A percentile compares a stretch with the other conserved stretches of the same genome.
Conservation (phyloP, 768 basidiomycete genomes). For the Trametes coccinea region DNA sequence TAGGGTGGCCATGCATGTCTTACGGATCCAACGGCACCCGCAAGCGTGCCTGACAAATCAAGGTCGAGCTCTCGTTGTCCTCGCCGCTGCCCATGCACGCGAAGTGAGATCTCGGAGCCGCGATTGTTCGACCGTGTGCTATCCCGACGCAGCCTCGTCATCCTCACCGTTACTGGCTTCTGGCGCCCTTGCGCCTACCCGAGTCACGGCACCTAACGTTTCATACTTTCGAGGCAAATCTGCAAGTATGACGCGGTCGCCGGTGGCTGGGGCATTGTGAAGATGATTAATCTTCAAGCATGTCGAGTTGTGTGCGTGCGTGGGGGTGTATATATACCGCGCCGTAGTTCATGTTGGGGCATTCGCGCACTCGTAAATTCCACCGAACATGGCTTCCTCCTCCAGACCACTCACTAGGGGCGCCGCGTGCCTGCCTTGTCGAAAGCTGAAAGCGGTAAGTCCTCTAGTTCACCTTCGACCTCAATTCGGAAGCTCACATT, state of each 20-base stretch:
- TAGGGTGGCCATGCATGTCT: not conserved
- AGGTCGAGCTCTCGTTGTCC: not conserved
- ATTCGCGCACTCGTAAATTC: not conserved
- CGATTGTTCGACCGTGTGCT: not conserved
- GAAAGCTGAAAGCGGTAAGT: conserved; percentile 28
- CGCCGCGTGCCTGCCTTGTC: conserved; percentile 28
- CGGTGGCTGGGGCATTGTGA: not conserved
- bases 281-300: conserved; percentile 8
- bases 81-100: not conserved
- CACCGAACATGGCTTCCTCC: conserved; percentile 1
- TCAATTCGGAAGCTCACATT: not conserved
- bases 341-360: not conserved
- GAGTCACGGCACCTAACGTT: conserved; percentile 1
- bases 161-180: not conserved
- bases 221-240: not conserved
- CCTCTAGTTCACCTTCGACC: too few species aligned
- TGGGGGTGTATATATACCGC: not conserved
- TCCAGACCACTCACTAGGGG: conserved; percentile 16
- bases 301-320: not conserved
- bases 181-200: not conserved
- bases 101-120: not conserved
- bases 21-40: conserved; percentile 5
- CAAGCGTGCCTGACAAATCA: conserved; percentile 7
- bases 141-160: not conserved
- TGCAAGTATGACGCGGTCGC: not conserved